Evolutionary conservation across 2,329 filamentous ascomycete species (phyloP).

Genomic region (Alternaria gaisen): DNA sequence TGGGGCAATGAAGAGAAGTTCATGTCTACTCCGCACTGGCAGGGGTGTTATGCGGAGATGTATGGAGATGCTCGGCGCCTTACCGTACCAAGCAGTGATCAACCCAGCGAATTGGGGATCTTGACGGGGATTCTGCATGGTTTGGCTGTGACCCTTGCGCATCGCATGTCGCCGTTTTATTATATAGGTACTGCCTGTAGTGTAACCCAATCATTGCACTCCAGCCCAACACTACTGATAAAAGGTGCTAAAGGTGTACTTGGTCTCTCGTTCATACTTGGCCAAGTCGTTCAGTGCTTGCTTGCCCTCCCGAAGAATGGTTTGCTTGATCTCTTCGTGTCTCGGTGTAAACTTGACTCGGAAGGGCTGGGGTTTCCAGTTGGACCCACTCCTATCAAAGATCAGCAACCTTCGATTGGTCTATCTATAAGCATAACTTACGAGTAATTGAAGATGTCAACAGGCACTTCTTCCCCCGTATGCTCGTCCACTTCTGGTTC

Average conservation of each 20-base stretch:
- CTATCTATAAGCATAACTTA: background rate
- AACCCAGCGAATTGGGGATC: background rate
- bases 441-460: slow-evolving; percentile 56
- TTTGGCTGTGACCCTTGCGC: background rate
- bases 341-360: slow-evolving; percentile 4
- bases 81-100: slow-evolving; percentile 2
- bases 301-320: background rate
- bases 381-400: slow-evolving; percentile 1
- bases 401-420: background rate
- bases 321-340: slow-evolving; percentile 3
- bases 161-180: background rate
- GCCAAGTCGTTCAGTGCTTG: background rate
- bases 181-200: background rate
- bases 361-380: slow-evolving; percentile 6
- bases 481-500: slow-evolving; percentile 50
- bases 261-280: slow-evolving; percentile 1
- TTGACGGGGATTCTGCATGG: background rate
- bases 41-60: slow-evolving; percentile 2
- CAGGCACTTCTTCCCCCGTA: slow-evolving; percentile 58
- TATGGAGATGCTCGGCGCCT: slow-evolving; percentile 6
- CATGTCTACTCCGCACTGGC: slow-evolving; percentile 1
- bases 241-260: slow-evolving; percentile 1
- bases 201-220: slow-evolving; percentile 25
- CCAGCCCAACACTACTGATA: background rate
- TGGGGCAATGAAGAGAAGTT: slow-evolving; percentile 6